Evolutionary conservation across 2,329 filamentous ascomycete species (phyloP), one percentile per base, ranked within the genome.

Genomic region (Metarhizium anisopliae): DNA sequence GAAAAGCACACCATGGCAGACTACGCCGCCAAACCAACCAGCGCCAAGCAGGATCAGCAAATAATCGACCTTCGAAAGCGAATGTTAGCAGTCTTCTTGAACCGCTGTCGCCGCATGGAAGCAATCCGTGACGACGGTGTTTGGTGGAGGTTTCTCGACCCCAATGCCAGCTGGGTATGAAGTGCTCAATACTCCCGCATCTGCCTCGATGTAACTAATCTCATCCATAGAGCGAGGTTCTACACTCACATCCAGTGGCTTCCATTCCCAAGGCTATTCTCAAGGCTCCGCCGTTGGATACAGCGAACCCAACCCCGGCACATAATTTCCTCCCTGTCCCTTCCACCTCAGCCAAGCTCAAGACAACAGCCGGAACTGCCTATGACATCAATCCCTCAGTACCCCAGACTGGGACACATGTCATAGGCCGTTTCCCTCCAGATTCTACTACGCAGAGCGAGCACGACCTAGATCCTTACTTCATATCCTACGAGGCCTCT

Each of bases 1-100:
- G 95, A 99, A 74, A 99, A 99, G 72, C 94, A 99, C 71, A 94
- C 91, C 50, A 95, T 99, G 87, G 93, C 93, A 59, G 94, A 99
- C 70, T 99, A 99, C 68, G 94, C 94, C 16, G 92, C 95, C 32
- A 97, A 96, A 65, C 94, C 95, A 2, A 99, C 94, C 42, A 96
- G 93, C 66, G 95, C 95, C 18, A 99, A 96, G 70, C 93, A 99
- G 71, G 95, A 99, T 68, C 87, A 91, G 56, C 89, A 93, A 58
- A 99, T 97, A 50, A 99, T 99, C 60, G 94, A 99, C 67, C 76
- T 97, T 61, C 84, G 94, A 58, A 97, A 97, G 76, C 89, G 94
- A 64, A 99, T 99, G 94, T 72, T 99, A 54, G 88, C 89, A 4
- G 94, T 97, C 0, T 99, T 99, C 64, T 71, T 99, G 52, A 99